Base-by-base conservation (phyloP, 108 stramenopile species). In the Cyclostephanos invisitatus region DNA sequence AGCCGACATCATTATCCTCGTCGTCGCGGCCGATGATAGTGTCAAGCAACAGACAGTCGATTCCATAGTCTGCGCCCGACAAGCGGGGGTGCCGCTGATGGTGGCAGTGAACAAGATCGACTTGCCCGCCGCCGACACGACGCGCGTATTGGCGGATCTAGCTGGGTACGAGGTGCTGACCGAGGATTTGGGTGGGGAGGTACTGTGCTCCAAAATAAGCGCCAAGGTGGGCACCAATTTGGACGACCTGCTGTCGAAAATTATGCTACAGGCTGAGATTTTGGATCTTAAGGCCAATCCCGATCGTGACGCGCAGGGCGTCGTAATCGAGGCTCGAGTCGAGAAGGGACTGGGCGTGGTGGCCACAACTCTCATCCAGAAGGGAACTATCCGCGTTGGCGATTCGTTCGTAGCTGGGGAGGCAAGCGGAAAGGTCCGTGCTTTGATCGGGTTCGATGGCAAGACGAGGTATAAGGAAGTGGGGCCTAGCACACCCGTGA, bases 21-120 rank as follows among this genome's bases (percentile, higher is more conserved):
- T 99, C 8, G 96, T 99, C n/a, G 98, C 98, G 0, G 98, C 97
- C 2, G 98, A 98, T 71, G 99, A 99, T 79, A 95, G 98, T 25
- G 95, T 99, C 73, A 96, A 92, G 73, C 91, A 97, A 72, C 99
- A 99, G 79, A 99, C 99, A 17, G 82, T 85, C 21, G 99, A 99
- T 78, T 97, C 97, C 3, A 95, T 99, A 78, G 89, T 86, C 11
- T 97, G 94, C 63, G 95, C 93, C 59, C 71, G 91, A 24, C 92
- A 93, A 58, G 97, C 97, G 32, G 92, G 96, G 9, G 93, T 93
- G n/a, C 96, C 97, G 21, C 64, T 98, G 6, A 81, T 99, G 32
- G 95, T 99, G 27, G 99, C 98, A 0, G 88, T 99, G 47, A 99
- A 98, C 73, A 99, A 99, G 85, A 87, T 92, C 70, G 97, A 97